Percentiles rank a stretch among this genome's conserved stretches.
phyloP scores from a whole-genome alignment of 805 yeast genomes.

The Wickerhamiella hasegawae region DNA sequence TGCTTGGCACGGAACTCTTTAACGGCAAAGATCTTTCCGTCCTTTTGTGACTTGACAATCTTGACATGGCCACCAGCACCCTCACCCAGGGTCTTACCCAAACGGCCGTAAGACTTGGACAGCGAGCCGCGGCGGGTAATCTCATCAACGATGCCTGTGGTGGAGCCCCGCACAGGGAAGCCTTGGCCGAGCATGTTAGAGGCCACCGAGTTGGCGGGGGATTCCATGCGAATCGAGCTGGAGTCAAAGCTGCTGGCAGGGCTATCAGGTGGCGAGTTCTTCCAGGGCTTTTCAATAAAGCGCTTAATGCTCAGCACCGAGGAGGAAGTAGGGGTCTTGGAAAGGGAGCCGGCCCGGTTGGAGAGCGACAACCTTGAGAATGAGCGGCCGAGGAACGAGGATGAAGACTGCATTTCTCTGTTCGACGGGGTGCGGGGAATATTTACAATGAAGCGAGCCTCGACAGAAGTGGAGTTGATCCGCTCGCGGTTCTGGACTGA shows the following conservation, averaged over 20 bases:
- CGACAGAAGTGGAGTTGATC: constrained; percentile 27
- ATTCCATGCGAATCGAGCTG: background rate
- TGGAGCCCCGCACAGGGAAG: background rate
- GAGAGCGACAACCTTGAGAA: constrained; percentile 11
- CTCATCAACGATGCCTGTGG: constrained; percentile 13
- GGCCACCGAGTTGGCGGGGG: background rate
- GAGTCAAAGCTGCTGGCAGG: constrained; percentile 9
- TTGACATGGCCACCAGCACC: constrained; percentile 92
- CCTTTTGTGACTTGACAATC: constrained; percentile 50
- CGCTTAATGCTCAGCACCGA: constrained; percentile 28
- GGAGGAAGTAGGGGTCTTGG: constrained; percentile 15
- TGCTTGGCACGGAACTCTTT: constrained; percentile 68
- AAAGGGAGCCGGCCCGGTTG: constrained; percentile 25
- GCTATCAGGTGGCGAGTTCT: constrained; percentile 18
- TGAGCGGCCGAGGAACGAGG: constrained; percentile 6
- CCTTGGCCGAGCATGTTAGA: background rate
- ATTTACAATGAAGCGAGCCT: constrained; percentile 72
- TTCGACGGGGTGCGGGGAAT: constrained; percentile 44
- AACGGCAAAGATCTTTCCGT: constrained; percentile 68
- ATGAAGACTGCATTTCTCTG: no score
- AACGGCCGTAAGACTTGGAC: constrained; percentile 60
- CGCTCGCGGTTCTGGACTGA: constrained; percentile 6
- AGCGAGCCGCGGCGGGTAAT: constrained; percentile 7
- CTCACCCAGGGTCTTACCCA: constrained; percentile 78
- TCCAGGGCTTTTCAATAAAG: constrained; percentile 30